phyloP scores from a whole-genome alignment of 1,139 yeast species.

The Kurtzmaniella quercitrusa region DNA sequence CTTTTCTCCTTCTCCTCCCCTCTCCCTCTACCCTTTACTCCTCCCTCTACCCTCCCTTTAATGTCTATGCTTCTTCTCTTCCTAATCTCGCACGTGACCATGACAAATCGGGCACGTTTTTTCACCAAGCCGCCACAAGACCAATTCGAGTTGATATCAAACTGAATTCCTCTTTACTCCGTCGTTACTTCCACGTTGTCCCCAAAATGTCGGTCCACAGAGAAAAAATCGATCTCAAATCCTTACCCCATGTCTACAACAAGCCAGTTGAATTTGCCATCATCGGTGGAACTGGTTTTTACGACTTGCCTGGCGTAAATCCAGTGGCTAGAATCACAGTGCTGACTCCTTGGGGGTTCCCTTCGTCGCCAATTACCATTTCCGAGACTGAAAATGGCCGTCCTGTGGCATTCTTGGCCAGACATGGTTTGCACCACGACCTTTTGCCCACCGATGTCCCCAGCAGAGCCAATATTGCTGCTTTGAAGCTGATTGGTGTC shows the following conservation, averaged over 20 bases:
- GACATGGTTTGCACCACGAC: constrained; percentile 92
- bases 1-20: no score
- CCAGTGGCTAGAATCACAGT: constrained; percentile 81
- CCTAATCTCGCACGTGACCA: not conserved
- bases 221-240: constrained; percentile 21
- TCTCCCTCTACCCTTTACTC: not conserved
- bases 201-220: constrained; percentile 34
- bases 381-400: constrained; percentile 71
- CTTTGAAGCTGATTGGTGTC: constrained; percentile 82
- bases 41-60: not conserved
- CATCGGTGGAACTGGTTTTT: constrained; percentile 98
- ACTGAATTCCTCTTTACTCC: not conserved
- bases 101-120: not conserved
- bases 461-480: constrained; percentile 90
- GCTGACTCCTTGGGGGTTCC: constrained; percentile 95
- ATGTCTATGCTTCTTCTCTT: not conserved
- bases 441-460: constrained; percentile 91
- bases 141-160: not conserved
- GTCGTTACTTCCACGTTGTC: not conserved
- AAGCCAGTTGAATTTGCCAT: constrained; percentile 68
- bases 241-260: constrained; percentile 38
- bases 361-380: constrained; percentile 90
- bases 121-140: not conserved
- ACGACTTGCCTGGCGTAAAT: constrained; percentile 73
- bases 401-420: constrained; percentile 88